Evolutionary conservation across 2,329 filamentous ascomycete genomes (phyloP).

Genomic region (Sphaerostilbella broomeana): DNA sequence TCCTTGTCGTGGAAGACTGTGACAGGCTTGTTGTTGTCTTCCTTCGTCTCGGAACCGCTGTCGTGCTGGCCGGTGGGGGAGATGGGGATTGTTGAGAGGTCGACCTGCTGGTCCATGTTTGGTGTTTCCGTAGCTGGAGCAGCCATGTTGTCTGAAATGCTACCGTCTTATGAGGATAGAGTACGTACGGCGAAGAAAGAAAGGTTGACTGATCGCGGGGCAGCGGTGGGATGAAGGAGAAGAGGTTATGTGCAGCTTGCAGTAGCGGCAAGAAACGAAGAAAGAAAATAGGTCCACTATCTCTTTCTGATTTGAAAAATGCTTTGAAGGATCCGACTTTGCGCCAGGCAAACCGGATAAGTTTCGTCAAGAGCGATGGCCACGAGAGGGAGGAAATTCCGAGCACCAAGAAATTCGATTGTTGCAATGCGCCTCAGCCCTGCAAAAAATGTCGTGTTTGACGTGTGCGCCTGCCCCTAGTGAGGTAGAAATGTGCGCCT

Average conservation of each 20-base stretch:
- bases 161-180: conserved; percentile 3
- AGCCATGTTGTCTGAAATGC: conserved; percentile 28
- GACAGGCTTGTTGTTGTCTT: conserved; percentile 56
- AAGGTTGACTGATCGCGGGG: conserved; percentile 22
- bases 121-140: conserved; percentile 26
- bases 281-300: conserved; percentile 22
- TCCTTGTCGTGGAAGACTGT: conserved; percentile 98
- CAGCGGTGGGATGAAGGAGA: conserved; percentile 19
- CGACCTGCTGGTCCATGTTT: conserved; percentile 50
- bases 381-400: background rate
- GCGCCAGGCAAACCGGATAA: conserved; percentile 32
- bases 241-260: conserved; percentile 18
- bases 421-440: too few species aligned
- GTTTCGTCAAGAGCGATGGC: conserved; percentile 5
- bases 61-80: conserved; percentile 55
- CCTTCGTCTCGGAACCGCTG: conserved; percentile 41
- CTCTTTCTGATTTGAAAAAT: conserved; percentile 19
- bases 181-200: background rate
- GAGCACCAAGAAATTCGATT: background rate
- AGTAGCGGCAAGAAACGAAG: conserved; percentile 17
- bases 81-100: conserved; percentile 62
- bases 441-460: conserved; percentile 5
- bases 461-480: background rate
- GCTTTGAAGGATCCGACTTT: conserved; percentile 24
- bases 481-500: background rate